These are phyloP conservation scores for Erythrophleum ivorense DNA, from an alignment of 331 rosid species.

Conservation along the genomic window DNA sequence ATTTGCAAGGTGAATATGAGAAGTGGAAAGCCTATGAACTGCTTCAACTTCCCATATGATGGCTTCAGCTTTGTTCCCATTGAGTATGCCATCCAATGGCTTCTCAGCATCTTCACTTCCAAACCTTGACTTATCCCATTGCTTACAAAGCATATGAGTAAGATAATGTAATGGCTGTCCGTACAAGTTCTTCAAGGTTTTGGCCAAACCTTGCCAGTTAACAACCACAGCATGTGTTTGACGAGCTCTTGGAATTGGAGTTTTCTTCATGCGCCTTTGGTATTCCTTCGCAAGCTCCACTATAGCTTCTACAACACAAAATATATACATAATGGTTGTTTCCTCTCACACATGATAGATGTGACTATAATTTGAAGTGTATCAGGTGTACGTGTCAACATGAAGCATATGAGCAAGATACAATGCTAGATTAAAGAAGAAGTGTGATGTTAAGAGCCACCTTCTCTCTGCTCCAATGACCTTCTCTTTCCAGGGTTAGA, in stretches of 20 bases:
- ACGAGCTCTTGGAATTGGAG: conserved; percentile 34
- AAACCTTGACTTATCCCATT: conserved; percentile 48
- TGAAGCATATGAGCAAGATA: too few relatives aligned
- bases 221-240: not conserved
- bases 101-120: conserved; percentile 40
- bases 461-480: too few relatives aligned
- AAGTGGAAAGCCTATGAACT: conserved; percentile 46
- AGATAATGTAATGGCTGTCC: conserved; percentile 50
- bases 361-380: not conserved
- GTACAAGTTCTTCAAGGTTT: conserved; percentile 31
- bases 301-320: conserved; percentile 23
- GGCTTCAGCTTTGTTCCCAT: conserved; percentile 32
- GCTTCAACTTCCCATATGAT: conserved; percentile 47
- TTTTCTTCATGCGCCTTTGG: conserved; percentile 32
- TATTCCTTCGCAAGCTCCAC: conserved; percentile 44
- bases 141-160: conserved; percentile 43
- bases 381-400: too few relatives aligned
- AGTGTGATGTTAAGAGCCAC: too few relatives aligned
- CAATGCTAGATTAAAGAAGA: too few relatives aligned
- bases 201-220: conserved; percentile 48
- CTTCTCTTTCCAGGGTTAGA: too few relatives aligned
- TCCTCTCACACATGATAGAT: not conserved
- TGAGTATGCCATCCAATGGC: conserved; percentile 33
- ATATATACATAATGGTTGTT: not conserved
- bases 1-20: conserved; percentile 45